Conservation (phyloP, 1,139 yeast genomes). For the Scheffersomyces parashehatae region DNA sequence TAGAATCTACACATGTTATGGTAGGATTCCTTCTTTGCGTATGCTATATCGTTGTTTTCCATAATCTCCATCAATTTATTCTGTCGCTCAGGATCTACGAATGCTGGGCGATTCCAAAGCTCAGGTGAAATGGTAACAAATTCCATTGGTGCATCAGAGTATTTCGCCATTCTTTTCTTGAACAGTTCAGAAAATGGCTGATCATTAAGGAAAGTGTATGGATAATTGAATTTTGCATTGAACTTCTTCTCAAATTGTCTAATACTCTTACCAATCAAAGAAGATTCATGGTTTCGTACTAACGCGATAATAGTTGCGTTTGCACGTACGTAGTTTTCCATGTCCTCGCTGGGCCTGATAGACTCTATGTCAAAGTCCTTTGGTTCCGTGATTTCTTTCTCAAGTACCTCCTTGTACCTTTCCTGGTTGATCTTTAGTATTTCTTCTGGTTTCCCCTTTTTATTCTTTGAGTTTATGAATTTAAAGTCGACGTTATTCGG, state of each 20-base stretch:
- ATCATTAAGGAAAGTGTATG: conserved; percentile 80
- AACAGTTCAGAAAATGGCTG: conserved; percentile 61
- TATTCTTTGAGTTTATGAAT: conserved; percentile 31
- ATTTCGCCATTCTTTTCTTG: conserved; percentile 39
- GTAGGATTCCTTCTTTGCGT: conserved; percentile 63
- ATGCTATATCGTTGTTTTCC: conserved; percentile 53
- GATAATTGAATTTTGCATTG: conserved; percentile 70
- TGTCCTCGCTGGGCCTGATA: conserved; percentile 36
- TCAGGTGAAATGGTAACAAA: conserved; percentile 59
- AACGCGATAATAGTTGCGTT: conserved; percentile 75
- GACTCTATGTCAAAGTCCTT: conserved; percentile 41
- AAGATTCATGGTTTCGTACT: conserved; percentile 65
- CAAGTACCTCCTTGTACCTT: conserved; percentile 32
- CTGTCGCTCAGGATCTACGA: conserved; percentile 50
- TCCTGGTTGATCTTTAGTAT: conserved; percentile 35
- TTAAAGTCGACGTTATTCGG: conserved; percentile 34
- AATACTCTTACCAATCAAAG: conserved; percentile 52
- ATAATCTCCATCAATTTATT: conserved; percentile 39
- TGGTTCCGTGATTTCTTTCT: conserved; percentile 46
- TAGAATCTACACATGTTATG: conserved; percentile 81
- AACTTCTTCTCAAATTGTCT: conserved; percentile 60
- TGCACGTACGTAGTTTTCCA: conserved; percentile 43
- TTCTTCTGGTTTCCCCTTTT: conserved; percentile 27
- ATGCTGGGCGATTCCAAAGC: conserved; percentile 66
- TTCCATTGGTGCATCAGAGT: conserved; percentile 52